Evolutionary conservation across 2,329 filamentous ascomycete genomes (phyloP), one percentile per base, ranked within the genome.

Genomic region (Mollisiaceae sp.): DNA sequence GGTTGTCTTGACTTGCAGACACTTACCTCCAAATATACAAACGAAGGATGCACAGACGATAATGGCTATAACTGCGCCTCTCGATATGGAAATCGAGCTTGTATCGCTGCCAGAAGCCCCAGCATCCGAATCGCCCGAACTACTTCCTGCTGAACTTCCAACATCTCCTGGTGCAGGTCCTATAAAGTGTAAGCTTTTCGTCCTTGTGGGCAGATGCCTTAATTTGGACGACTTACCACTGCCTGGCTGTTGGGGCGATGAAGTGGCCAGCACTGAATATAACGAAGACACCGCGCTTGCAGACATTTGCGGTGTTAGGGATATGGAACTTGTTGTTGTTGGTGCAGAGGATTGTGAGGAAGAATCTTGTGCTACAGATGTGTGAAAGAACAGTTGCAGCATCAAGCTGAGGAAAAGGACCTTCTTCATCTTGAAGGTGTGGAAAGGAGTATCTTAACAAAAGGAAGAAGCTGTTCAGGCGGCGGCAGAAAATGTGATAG

Each of bases 1-100:
- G 32, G 8, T 45, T 36, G 47, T 4, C 39, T 57, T 18, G 2
- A 43, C 8, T 43, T 1, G 18, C 9, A 8, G 35, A 52, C 27
- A 76, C 86, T 75, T 82, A 94, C 91, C 86, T 77, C 91, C 91
- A 65, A 91, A 79, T 20, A 93, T 80, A 41, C 87, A 84, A 9
- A 92, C 87, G 14, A 85, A 76, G 11, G 86, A 86, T 5, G 93
- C 90, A 3, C 93, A 85, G 14, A 91, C 82, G 63, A 92, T 88
- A 70, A 95, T 93, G 57, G 91, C 91, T 65, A 92, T 83, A 72
- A 93, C 81, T 15, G 85, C 91, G 22, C 89, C 90, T 43, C 82
- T 86, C 1, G 90, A 92, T 24, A 95, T 78, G 43, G 82, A 82
- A 70, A 91, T 83, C 18, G 84, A 86, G 6, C 86, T 85, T 24